Conservation (phyloP, 768 basidiomycete genomes). For the Auriscalpium microsporum region DNA sequence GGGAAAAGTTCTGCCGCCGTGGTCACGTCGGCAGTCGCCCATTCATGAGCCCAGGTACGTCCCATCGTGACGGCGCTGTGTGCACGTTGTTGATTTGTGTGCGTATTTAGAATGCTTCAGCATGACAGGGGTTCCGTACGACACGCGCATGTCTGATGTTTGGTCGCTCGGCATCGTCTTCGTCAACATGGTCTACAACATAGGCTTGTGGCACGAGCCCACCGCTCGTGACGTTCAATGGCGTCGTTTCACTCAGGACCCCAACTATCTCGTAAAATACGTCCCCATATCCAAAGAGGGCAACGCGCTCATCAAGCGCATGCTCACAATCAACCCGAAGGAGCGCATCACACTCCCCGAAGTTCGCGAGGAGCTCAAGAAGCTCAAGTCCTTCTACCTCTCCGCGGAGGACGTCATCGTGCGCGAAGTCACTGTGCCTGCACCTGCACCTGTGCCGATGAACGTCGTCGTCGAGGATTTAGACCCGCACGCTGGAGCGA, state of each 20-base stretch:
- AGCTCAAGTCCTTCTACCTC: neutral
- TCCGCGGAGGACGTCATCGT: neutral
- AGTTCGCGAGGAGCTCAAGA: neutral
- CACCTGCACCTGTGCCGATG: too few relatives aligned
- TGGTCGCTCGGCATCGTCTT: constrained; percentile 78
- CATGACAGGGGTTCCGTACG: constrained; percentile 38
- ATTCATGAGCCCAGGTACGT: constrained; percentile 13
- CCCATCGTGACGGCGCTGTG: neutral
- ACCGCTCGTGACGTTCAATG: constrained; percentile 39
- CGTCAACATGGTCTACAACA: constrained; percentile 73
- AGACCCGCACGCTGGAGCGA: too few relatives aligned
- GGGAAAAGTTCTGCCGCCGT: neutral
- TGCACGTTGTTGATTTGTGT: neutral
- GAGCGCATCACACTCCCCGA: neutral
- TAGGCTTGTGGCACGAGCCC: constrained; percentile 73
- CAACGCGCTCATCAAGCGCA: neutral
- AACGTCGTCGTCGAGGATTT: too few relatives aligned
- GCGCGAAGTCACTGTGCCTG: too few relatives aligned
- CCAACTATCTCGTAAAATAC: neutral
- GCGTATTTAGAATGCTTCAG: too few relatives aligned
- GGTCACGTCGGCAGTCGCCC: neutral
- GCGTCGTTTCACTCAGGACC: neutral
- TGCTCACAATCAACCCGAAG: neutral
- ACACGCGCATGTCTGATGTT: constrained; percentile 43
- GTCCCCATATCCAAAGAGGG: neutral